Evolutionary conservation across 129 eudicot genomes (phyloP).

Genomic region (Smallanthus sonchifolius): DNA sequence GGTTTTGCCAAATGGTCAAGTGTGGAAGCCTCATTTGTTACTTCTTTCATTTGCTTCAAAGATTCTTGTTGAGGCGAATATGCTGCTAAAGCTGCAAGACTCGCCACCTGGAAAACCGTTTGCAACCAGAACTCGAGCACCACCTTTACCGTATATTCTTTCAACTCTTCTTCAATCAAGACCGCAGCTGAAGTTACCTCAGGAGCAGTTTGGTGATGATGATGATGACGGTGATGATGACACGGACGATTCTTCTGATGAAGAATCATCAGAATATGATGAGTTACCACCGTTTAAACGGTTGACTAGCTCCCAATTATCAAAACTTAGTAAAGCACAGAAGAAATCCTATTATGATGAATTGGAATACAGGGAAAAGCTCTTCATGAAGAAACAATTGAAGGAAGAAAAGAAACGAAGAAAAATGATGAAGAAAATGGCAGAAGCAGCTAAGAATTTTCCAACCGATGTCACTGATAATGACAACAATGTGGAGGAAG

Average conservation of each 20-base stretch:
- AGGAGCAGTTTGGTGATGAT: conserved; percentile 82
- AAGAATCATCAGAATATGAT: conserved; percentile 75
- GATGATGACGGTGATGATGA: conserved; percentile 56
- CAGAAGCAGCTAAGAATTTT: conserved; percentile 50
- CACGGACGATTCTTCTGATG: conserved; percentile 65
- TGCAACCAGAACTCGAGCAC: conserved; percentile 63
- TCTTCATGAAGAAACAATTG: conserved; percentile 85
- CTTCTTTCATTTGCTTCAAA: conserved; percentile 93
- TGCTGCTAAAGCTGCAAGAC: conserved; percentile 86
- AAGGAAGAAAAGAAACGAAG: conserved; percentile 81
- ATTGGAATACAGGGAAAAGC: conserved; percentile 80
- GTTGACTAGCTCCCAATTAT: conserved; percentile 64
- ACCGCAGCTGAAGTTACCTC: conserved; percentile 78
- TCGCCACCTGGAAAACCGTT: conserved; percentile 88
- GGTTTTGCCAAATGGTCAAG: conserved; percentile 95
- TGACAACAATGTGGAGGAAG: conserved; percentile 55
- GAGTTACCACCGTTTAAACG: conserved; percentile 77
- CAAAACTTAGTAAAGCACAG: conserved; percentile 62
- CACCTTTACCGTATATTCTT: conserved; percentile 82
- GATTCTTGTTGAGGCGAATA: conserved; percentile 90
- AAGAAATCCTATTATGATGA: conserved; percentile 82
- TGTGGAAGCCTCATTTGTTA: conserved; percentile 95
- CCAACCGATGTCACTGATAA: conserved; percentile 49
- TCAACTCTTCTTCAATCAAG: conserved; percentile 80
- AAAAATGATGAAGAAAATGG: conserved; percentile 77